Base-by-base conservation (phyloP, 148 eudicot genomes). In the Vaccinium darrowii region DNA sequence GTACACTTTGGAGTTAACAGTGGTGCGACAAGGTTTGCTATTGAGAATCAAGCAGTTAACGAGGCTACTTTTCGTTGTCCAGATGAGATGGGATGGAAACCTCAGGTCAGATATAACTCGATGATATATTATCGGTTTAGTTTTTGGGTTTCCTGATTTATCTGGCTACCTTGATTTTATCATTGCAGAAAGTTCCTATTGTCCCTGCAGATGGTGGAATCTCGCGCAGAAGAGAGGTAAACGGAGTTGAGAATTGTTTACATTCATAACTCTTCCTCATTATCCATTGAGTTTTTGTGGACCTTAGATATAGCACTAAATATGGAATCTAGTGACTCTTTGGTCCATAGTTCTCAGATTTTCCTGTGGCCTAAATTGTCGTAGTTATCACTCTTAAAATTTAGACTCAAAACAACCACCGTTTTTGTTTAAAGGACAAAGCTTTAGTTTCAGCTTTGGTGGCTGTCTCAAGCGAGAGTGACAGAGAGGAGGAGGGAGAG, bases 1-100 rank as follows among this genome's bases (percentile, higher is more conserved):
- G 82, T 97, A 87, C 99, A 97, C 88, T 92, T 97, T 86, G 99
- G 99, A 86, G 99, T 95, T 54, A 94, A 95, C 69, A 94, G 97
- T 83, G 96, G 96, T 51, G 95, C 98, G 47, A 86, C 94, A 83
- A 92, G 90, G 84, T 95, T 97, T 93, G 98, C 98, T 76, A 87
- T 97, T 82, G 99, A 97, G 88, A 85, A 87, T 58, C 99, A 95
- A 87, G 99, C 99, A 81, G 90, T 92, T 52, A 97, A 97, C 76
- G 99, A 97, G 86, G 98, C 99, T 81, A 97, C 95, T 72, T 97
- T 97, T 81, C 98, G 95, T 30, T 95, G 99, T 89, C 98, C 99
- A 30, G 99, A 95, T 91, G 98, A 97, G 87, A 90, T 97, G 98
- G 98, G 99, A 84, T 95, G 99, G 99, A 94, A 97, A 86, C 99